A percentile compares a stretch with the other conserved stretches of the same genome.
Conservation (phyloP, 495 filamentous ascomycete species). For the Lentithecium fluviatile region DNA sequence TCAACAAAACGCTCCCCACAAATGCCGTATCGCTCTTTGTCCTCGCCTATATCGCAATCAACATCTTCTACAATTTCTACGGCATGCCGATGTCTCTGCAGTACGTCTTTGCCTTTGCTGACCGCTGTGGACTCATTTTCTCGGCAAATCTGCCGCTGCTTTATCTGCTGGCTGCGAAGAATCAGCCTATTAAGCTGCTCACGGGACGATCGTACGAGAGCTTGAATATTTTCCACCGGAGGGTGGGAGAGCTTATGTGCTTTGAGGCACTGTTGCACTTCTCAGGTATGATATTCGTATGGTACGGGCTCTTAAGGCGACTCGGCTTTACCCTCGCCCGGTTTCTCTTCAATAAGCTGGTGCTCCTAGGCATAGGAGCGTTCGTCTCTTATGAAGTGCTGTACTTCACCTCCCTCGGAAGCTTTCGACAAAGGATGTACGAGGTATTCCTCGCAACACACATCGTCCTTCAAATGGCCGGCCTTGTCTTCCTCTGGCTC, state of each 20-base stretch:
- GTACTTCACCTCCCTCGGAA: slow-evolving; percentile 53
- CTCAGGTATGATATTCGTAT: slow-evolving; percentile 49
- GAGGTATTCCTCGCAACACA: slow-evolving; percentile 60
- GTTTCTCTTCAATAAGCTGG: slow-evolving; percentile 43
- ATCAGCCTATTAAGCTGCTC: slow-evolving; percentile 56
- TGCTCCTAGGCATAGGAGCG: slow-evolving; percentile 50
- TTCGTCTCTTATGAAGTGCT: slow-evolving; percentile 53
- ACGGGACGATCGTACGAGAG: slow-evolving; percentile 64
- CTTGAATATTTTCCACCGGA: slow-evolving; percentile 61
- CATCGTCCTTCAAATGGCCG: slow-evolving; percentile 53
- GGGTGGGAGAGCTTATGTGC: slow-evolving; percentile 52
- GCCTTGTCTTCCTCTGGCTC: slow-evolving; percentile 55
- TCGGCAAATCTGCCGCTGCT: slow-evolving; percentile 60
- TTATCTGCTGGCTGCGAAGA: slow-evolving; percentile 64
- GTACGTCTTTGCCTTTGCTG: slow-evolving; percentile 56
- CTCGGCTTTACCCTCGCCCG: slow-evolving; percentile 44
- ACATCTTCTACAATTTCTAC: slow-evolving; percentile 57
- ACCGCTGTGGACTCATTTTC: slow-evolving; percentile 55
- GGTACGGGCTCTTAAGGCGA: slow-evolving; percentile 48
- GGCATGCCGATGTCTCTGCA: slow-evolving; percentile 46
- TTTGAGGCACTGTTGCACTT: slow-evolving; percentile 49
- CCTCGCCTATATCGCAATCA: slow-evolving; percentile 51
- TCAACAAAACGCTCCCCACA: slow-evolving; percentile 55
- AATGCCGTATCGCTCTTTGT: slow-evolving; percentile 55
- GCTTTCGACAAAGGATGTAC: slow-evolving; percentile 54